These are phyloP conservation scores for Entomophthora muscae DNA, from an alignment of 371 early-diverging fungal species.

Conservation along the genomic window DNA sequence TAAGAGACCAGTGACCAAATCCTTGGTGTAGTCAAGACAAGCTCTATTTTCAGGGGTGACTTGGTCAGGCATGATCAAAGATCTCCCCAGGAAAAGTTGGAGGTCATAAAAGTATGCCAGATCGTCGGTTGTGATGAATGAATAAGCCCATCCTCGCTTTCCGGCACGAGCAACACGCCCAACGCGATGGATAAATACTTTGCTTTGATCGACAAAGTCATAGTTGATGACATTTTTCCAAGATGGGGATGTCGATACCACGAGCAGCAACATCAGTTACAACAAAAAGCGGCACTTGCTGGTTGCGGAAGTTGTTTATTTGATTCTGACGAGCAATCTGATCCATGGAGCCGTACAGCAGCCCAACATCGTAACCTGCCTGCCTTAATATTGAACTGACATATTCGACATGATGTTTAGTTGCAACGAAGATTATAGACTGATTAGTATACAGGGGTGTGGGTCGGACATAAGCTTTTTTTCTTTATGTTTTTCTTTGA, in stretches of 20 bases:
- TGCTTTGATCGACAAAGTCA: constrained; percentile 84
- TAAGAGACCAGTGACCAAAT: constrained; percentile 61
- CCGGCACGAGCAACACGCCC: constrained; percentile 97
- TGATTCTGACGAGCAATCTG: constrained; percentile 80
- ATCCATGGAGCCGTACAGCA: constrained; percentile 88
- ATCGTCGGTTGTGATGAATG: constrained; percentile 68
- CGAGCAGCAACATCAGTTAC: constrained; percentile 99
- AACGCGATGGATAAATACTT: constrained; percentile 96
- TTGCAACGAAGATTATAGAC: constrained; percentile 85
- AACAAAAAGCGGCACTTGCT: constrained; percentile 61
- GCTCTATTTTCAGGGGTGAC: neutral
- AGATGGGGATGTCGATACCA: constrained; percentile 96
- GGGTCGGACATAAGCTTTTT: constrained; percentile 24
- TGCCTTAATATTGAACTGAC: constrained; percentile 44
- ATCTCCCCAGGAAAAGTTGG: constrained; percentile 73
- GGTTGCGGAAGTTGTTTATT: constrained; percentile 63
- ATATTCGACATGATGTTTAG: constrained; percentile 95
- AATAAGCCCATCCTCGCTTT: constrained; percentile 80
- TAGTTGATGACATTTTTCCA: constrained; percentile 96
- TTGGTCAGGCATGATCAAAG: constrained; percentile 33
- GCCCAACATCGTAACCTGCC: constrained; percentile 58
- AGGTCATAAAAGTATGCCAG: constrained; percentile 83
- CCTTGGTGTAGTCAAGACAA: constrained; percentile 51
- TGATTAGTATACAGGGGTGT: constrained; percentile 36
- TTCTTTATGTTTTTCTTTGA: constrained; percentile 16